Conservation (phyloP, 2,329 filamentous ascomycete genomes). For the Exophiala phaeomuriformis region DNA sequence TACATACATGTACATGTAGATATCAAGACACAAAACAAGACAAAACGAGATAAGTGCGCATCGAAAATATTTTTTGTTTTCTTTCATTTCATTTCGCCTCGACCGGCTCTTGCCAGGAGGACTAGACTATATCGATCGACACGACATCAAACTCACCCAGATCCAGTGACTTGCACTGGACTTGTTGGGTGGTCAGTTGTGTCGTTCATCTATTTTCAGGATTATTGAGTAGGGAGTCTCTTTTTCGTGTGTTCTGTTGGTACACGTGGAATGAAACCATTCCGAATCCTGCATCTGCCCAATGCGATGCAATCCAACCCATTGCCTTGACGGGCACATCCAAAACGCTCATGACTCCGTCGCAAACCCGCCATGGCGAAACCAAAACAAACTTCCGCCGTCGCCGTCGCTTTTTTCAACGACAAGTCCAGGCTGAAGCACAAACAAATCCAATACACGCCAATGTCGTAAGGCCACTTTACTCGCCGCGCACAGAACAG, state of each 20-base stretch:
- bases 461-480: constrained; percentile 11
- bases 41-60: not conserved
- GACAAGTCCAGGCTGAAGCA: not conserved
- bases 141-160: not conserved
- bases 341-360: no score
- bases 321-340: no score
- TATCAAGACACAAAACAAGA: not conserved
- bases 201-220: constrained; percentile 7
- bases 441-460: not conserved
- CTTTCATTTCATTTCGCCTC: not conserved
- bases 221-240: constrained; percentile 17
- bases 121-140: constrained; percentile 5
- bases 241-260: constrained; percentile 21
- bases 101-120: not conserved
- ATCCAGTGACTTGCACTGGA: no score
- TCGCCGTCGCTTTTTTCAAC: not conserved
- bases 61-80: not conserved
- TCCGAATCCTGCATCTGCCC: not conserved
- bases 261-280: not conserved
- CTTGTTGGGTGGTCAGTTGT: no score
- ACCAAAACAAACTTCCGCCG: no score
- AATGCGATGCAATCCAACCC: no score
- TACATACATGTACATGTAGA: not conserved
- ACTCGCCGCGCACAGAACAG: not conserved
- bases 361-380: no score